Evolutionary conservation across 2,329 filamentous ascomycete genomes (phyloP), one percentile per base, ranked within the genome.

Genomic region (Curvularia hawaiiensis): DNA sequence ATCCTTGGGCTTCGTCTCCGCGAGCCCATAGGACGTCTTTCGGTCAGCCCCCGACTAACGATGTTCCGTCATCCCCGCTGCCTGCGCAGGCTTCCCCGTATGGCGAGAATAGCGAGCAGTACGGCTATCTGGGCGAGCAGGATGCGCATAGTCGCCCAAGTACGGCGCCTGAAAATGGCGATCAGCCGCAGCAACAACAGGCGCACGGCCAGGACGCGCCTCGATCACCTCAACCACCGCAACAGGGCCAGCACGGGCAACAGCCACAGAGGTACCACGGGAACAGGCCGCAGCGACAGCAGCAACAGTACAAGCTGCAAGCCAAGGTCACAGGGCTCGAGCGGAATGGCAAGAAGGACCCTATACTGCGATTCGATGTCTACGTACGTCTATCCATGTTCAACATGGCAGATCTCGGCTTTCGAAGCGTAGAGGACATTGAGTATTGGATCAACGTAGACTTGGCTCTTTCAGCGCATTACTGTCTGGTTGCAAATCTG

Each of bases 261-360:
- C 75, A 76, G 50, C 74, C 82, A 40, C 79, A 81, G 54, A 79
- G 81, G 68, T 83, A 84, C 64, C 72, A 77, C 52, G 70, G 70
- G 14, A 65, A 63, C 3, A 71, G 79, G 47, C 74, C 75, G 75
- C 79, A 85, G 63, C 69, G 70, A 43, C 84, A 86, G 53, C 88
- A 90, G 51, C 88, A 90, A 28, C 86, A 89, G 60, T 93, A 90
- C 78, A 94, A 91, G 77, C 84, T 99, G 38, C 92, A 97, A 75
- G 92, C 90, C 45, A 99, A 98, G 81, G 92, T 99, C 62, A 97
- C 93, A 0, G 92, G 90, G 2, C 81, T 99, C 47, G 95, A 99
- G 79, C 85, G 95, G 58, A 95, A 91, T 4, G 93, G 93, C 60
- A 92, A 96, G 77, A 99, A 98, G 78, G 95, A 99, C 70, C 92